Conservation (phyloP, 441 rosid genomes). For the Croton setiger region DNA sequence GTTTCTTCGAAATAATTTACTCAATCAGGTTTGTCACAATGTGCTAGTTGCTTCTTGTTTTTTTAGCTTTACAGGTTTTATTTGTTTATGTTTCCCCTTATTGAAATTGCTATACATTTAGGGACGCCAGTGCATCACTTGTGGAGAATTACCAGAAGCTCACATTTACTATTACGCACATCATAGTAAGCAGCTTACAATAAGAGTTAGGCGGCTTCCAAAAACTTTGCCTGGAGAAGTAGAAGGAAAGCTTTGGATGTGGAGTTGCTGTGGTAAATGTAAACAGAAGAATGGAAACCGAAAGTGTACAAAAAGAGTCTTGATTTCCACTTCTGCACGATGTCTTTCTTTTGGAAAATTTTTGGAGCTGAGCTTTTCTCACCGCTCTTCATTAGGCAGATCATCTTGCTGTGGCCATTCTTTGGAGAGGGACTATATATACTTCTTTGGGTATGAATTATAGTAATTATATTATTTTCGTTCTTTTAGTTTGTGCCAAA, state of each 20-base stretch:
- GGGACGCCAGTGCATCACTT: conserved; percentile 57
- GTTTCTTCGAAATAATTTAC: conserved; percentile 78
- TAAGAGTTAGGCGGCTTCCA: conserved; percentile 57
- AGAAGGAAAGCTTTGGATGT: conserved; percentile 96
- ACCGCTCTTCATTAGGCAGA: conserved; percentile 39
- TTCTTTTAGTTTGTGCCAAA: background rate
- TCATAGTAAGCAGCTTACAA: conserved; percentile 73
- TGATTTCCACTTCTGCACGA: conserved; percentile 71
- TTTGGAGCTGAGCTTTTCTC: conserved; percentile 86
- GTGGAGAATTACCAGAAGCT: conserved; percentile 71
- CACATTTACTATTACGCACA: conserved; percentile 86
- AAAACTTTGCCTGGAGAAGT: conserved; percentile 63
- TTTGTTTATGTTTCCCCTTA: conserved; percentile 26
- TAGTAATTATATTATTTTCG: background rate
- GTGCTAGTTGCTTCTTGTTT: background rate
- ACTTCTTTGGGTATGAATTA: conserved; percentile 87
- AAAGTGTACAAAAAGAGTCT: conserved; percentile 74
- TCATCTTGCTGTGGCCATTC: conserved; percentile 82
- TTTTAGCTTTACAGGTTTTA: background rate
- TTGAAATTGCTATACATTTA: conserved; percentile 36
- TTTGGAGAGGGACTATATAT: conserved; percentile 63
- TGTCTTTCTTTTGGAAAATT: conserved; percentile 92
- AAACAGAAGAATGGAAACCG: conserved; percentile 40
- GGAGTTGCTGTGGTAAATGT: conserved; percentile 92
- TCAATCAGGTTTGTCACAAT: conserved; percentile 64